Evolutionary conservation across 345 rosid genomes (phyloP).

Genomic region (Pistacia atlantica): DNA sequence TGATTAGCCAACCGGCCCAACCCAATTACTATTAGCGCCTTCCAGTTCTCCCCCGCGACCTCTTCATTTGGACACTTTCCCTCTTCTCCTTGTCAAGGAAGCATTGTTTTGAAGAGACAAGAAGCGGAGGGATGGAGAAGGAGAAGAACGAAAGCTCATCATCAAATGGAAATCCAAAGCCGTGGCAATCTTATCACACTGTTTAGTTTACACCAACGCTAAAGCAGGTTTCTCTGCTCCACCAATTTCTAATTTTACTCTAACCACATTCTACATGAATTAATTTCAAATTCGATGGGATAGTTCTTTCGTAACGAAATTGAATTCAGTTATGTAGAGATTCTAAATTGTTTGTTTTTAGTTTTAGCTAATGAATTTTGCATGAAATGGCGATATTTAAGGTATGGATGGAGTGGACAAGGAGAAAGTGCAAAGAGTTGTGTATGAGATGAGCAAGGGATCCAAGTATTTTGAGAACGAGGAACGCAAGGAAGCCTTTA

Average conservation of each 20-base stretch:
- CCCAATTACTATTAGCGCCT: no score
- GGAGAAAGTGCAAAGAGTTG: slow-evolving; percentile 84
- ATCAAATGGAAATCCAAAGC: slow-evolving; percentile 44
- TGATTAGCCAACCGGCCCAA: no score
- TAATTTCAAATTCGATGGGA: background rate
- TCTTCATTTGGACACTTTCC: background rate
- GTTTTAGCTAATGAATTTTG: background rate
- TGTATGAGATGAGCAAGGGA: slow-evolving; percentile 95
- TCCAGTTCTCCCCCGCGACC: no score
- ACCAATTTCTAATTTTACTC: background rate
- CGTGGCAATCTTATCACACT: slow-evolving; percentile 89
- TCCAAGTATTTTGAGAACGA: slow-evolving; percentile 91
- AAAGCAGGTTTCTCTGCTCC: slow-evolving; percentile 60
- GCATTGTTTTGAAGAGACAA: background rate
- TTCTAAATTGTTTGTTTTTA: background rate
- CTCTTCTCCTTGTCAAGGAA: slow-evolving; percentile 6
- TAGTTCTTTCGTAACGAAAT: background rate
- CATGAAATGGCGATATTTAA: slow-evolving; percentile 15
- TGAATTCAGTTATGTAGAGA: background rate
- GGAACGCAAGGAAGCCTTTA: slow-evolving; percentile 73
- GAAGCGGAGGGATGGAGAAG: slow-evolving; percentile 21
- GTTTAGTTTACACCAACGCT: slow-evolving; percentile 85
- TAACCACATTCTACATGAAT: background rate
- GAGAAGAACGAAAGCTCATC: slow-evolving; percentile 39
- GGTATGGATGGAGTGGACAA: slow-evolving; percentile 97